Evolutionary conservation across 352 stramenopile species (phyloP), one percentile per base, ranked within the genome.

Genomic region (Phytophthora melonis): DNA sequence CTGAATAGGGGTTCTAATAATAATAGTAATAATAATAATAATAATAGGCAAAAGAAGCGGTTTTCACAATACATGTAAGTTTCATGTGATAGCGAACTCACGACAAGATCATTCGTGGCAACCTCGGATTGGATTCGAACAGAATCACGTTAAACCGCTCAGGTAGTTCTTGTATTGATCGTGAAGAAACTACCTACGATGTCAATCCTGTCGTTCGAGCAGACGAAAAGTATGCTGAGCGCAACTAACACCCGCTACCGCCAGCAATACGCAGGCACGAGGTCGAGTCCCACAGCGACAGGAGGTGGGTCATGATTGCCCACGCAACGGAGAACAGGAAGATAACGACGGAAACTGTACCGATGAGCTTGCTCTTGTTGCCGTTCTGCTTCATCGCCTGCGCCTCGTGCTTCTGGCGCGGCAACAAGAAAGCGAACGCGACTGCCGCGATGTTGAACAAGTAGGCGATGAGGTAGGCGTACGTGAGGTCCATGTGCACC

Each of bases 391-490:
- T 75, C 21, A 87, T 66, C 23, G 50, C 50, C 11, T 87, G 81
- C 2, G 75, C 58, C 56, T 87, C 58, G 23, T 68, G 63, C 61
- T 89, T 89, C 43, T 89, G 79, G 16, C 58, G 72, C 7, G 79
- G 80, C n/a, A 87, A 32, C 5, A 86, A 49, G 27, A 84, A 63
- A 23, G 80, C 61, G 50, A 81, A 89, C 1, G 54, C 66, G 0
- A 77, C 25, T 0, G 77, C 60, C 3, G 43, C 45, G 32, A 87
- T 68, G 50, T 87, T 83, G 66, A 81, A 71, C 18, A 70, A 30
- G 67, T 88, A 88, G 30, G 72, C 70, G 56, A 86, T 83, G 53
- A 83, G 18, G 67, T 84, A 86, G 21, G 73, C 68, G 53, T 81
- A 82, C 27, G 78, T 30, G 25, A 30, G 25, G 25, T 30, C 25